Conservation (phyloP, 495 filamentous ascomycete genomes). For the Penicillium taxi region DNA sequence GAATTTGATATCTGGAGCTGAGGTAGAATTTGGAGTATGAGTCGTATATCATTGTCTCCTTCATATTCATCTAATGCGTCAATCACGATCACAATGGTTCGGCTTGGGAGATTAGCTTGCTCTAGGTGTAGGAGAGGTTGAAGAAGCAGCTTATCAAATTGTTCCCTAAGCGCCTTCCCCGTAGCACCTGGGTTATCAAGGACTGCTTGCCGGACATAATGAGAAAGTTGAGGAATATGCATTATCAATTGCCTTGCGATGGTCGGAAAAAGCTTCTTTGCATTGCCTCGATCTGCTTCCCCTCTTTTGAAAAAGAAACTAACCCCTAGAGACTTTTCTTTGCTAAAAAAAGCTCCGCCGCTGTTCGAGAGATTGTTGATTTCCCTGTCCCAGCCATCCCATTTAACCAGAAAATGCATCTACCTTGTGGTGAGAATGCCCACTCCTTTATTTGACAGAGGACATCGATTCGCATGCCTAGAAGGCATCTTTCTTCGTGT, state of each 20-base stretch:
- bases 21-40: slow-evolving; percentile 15
- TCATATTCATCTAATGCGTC: slow-evolving; percentile 5
- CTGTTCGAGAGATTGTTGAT: slow-evolving; percentile 20
- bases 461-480: slow-evolving; percentile 19
- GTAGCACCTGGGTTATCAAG: background rate
- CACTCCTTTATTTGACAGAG: slow-evolving; percentile 18
- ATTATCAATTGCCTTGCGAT: slow-evolving; percentile 33
- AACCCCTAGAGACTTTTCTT: background rate
- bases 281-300: slow-evolving; percentile 31
- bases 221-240: slow-evolving; percentile 4
- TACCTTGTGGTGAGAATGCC: slow-evolving; percentile 3
- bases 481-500: slow-evolving; percentile 16
- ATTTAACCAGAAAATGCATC: slow-evolving; percentile 1
- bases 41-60: background rate
- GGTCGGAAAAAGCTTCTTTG: slow-evolving; percentile 34
- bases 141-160: background rate
- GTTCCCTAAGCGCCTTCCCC: background rate
- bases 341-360: slow-evolving; percentile 2
- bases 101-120: slow-evolving; percentile 8
- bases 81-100: background rate
- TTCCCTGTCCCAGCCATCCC: slow-evolving; percentile 9
- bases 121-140: background rate
- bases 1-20: slow-evolving; percentile 2
- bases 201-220: background rate
- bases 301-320: slow-evolving; percentile 12